Evolutionary conservation across 306 rosid genomes (phyloP).

Genomic region (Neltuma alba): DNA sequence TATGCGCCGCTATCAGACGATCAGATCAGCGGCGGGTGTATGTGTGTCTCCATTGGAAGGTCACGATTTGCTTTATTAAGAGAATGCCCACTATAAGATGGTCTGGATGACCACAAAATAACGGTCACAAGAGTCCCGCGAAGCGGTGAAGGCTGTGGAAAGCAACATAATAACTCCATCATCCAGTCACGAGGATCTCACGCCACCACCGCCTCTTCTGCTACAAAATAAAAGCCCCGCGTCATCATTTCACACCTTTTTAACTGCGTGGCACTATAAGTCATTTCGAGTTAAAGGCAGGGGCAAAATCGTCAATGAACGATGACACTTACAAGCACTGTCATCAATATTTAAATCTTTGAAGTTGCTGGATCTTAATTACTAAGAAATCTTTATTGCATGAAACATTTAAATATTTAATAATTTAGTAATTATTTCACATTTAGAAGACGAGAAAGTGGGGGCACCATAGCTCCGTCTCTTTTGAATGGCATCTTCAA

Average conservation of each 20-base stretch:
- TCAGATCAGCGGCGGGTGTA: neutral
- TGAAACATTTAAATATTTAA: neutral
- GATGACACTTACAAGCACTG: neutral
- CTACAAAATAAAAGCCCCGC: slow-evolving; percentile 29
- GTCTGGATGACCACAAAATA: slow-evolving; percentile 42
- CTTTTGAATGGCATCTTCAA: slow-evolving; percentile 1
- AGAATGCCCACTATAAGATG: neutral
- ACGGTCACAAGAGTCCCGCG: slow-evolving; percentile 59
- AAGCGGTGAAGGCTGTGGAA: slow-evolving; percentile 39
- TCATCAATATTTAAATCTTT: slow-evolving; percentile 35
- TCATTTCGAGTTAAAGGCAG: neutral
- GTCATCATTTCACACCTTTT: slow-evolving; percentile 25
- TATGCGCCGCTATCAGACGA: neutral
- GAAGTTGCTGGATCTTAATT: slow-evolving; percentile 27
- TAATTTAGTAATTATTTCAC: neutral
- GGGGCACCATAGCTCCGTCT: slow-evolving; percentile 1
- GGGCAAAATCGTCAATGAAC: slow-evolving; percentile 4
- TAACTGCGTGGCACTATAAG: slow-evolving; percentile 29
- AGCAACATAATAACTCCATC: neutral
- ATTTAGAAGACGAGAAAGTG: neutral
- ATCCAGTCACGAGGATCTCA: slow-evolving; percentile 59
- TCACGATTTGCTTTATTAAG: neutral
- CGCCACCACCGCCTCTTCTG: slow-evolving; percentile 25
- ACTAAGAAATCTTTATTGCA: slow-evolving; percentile 31
- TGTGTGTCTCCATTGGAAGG: neutral